Evolutionary conservation across 2,329 filamentous ascomycete species (phyloP), one percentile per base, ranked within the genome.

Genomic region (Teratosphaeriaceae sp.): DNA sequence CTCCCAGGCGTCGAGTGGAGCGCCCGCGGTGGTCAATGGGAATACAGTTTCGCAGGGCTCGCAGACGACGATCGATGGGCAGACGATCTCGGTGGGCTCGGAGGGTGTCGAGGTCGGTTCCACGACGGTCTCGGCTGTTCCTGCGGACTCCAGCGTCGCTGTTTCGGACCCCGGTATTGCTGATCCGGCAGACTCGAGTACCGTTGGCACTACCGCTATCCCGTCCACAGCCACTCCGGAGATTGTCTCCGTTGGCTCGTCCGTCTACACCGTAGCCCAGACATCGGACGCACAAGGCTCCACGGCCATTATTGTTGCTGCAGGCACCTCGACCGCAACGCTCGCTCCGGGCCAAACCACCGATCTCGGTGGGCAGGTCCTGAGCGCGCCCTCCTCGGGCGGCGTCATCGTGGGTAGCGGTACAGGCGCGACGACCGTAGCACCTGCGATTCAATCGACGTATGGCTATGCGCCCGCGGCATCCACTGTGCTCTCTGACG

Each of bases 11-110:
- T 38, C 37, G 3, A 20, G 18, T 29, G 21, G 36, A 19, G 20
- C 22, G 13, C 15, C 16, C 8, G 37, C 18, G 22, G 15, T 39
- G 3, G 24, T 39, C n/a, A 23, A 30, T n/a, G 24, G 24, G 4
- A 27, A 12, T 19, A 39, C 37, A 5, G 24, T 39, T 11, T 21
- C 37, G 8, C 22, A 39, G 18, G 37, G 37, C 22, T 39, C 37
- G 15, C 11, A 27, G 37, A 23, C 37, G 3, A 29, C 24, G 4
- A 23, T 39, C 37, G 29, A 29, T 20, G 37, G 37, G 3, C 37
- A 39, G 18, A 27, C 22, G 18, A 18, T 39, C 7, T 39, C 37
- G 3, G 37, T 39, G 13, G 37, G 22, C 11, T 13, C 12, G 11
- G 12, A n/a, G 3, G 37, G 37, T 12, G 24, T 39, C 7, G 22